Base-by-base conservation (phyloP, 768 basidiomycete species). In the Russula sp. region DNA sequence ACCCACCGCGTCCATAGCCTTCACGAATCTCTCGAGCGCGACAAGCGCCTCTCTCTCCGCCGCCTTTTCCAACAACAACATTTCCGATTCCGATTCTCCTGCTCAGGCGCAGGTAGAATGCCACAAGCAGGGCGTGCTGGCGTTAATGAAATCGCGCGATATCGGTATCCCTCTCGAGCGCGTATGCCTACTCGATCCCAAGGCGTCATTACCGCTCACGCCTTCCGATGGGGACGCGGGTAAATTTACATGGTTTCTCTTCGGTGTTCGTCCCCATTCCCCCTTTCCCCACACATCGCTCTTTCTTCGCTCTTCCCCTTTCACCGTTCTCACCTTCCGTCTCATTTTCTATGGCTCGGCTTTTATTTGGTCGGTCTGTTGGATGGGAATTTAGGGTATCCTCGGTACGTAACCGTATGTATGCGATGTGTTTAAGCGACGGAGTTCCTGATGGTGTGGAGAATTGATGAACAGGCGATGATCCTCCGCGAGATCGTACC, bases 141-240 rank as follows among this genome's bases (percentile, higher is more conserved):
- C 86, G 3, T 75, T 90, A n/a, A 83, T 94, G 75, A 75, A 80
- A 55, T 65, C 50, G 40, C 69, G 76, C 67, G 44, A 73, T 69
- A 60, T 81, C 63, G 44, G 73, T 69, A 59, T 81, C 63, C 59
- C 79, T 0, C 72, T 87, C 5, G 79, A 84, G 0, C 81, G 81
- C 69, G 89, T 97, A 11, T 99, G 97, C 71, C 77, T 99, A 18
- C 82, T 99, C n/a, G 97, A 99, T 73, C 97, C 97, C 1, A 90
- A 87, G 72, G 94, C 94, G 0, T 78, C 84, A 58, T 74, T 78
- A 58, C 81, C 76, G 61, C 80, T 98, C 13, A 76, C 82, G 0
- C 93, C 94, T 0, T 83, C 83, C 57, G 96, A 98, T 70, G 87
- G 85, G 1, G 53, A 46, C 62, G 84, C 44, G 18, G 36, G 84